These are phyloP conservation scores for Rubroshorea leprosula DNA, from an alignment of 345 rosid genomes.

Conservation along the genomic window DNA sequence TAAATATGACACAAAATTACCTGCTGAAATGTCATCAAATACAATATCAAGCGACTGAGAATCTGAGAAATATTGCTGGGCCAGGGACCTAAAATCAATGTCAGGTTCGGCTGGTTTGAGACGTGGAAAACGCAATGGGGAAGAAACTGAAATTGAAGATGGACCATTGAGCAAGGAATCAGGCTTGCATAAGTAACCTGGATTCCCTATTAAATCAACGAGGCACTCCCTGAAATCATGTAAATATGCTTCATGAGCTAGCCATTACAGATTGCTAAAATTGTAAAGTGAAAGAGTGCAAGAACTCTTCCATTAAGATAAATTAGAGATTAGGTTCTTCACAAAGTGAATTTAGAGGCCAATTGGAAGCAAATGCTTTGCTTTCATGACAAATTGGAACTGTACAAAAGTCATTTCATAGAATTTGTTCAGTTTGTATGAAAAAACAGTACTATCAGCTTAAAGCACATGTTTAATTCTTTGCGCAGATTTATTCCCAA, in stretches of 20 bases:
- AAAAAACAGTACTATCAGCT: too few species aligned
- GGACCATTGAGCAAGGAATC: constrained; percentile 97
- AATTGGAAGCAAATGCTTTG: background rate
- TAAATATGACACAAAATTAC: background rate
- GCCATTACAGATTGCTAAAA: background rate
- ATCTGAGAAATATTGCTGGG: constrained; percentile 85
- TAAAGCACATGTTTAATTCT: too few species aligned
- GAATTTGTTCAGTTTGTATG: too few species aligned
- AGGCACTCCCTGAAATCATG: constrained; percentile 80
- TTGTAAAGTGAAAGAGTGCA: background rate
- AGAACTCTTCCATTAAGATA: constrained; percentile 1
- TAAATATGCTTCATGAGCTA: constrained; percentile 24
- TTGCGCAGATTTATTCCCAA: too few species aligned
- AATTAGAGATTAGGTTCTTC: constrained; percentile 1
- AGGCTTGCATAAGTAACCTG: constrained; percentile 87
- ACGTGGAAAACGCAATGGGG: constrained; percentile 92
- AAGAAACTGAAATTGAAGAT: constrained; percentile 82
- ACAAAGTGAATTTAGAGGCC: background rate
- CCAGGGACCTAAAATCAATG: constrained; percentile 76
- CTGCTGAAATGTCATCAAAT: constrained; percentile 47
- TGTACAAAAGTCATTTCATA: background rate
- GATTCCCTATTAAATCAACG: constrained; percentile 86
- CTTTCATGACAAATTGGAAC: constrained; percentile 2
- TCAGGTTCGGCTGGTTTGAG: constrained; percentile 58
- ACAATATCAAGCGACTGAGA: constrained; percentile 71